These are phyloP conservation scores for Picea sitchensis DNA, from an alignment of 75 land plant species.

Conservation along the genomic window DNA sequence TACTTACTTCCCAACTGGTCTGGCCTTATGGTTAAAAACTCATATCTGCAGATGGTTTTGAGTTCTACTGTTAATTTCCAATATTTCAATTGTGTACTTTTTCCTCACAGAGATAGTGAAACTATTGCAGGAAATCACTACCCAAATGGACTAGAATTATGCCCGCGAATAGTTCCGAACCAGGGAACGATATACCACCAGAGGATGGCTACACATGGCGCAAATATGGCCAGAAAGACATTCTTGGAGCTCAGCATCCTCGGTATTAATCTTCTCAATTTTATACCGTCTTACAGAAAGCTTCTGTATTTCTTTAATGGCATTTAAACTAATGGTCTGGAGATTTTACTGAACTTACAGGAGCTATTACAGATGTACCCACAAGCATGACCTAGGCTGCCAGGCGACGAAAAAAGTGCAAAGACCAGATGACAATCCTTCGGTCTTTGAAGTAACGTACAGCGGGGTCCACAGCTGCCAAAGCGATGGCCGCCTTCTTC, in stretches of 20 bases:
- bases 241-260: constrained; percentile 23
- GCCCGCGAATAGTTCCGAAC: constrained; percentile 20
- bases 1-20: no score
- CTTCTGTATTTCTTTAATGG: background rate
- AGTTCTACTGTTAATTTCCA: no score
- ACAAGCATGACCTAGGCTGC: constrained; percentile 27
- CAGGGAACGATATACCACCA: constrained; percentile 45
- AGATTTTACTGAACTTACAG: constrained; percentile 14
- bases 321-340: background rate
- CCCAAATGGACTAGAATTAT: constrained; percentile 46
- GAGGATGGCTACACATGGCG: constrained; percentile 36
- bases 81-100: background rate
- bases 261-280: constrained; percentile 9
- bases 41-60: no score
- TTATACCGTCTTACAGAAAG: background rate
- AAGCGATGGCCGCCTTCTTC: background rate
- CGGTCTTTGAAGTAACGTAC: constrained; percentile 25
- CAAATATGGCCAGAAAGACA: constrained; percentile 36
- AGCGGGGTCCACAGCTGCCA: constrained; percentile 31
- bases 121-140: constrained; percentile 39
- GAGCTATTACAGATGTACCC: constrained; percentile 51
- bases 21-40: no score
- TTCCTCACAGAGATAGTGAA: background rate
- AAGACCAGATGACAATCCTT: constrained; percentile 17
- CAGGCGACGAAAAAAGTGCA: constrained; percentile 34